Conservation (phyloP, 805 yeast genomes). For the Dipodascus albidus region DNA sequence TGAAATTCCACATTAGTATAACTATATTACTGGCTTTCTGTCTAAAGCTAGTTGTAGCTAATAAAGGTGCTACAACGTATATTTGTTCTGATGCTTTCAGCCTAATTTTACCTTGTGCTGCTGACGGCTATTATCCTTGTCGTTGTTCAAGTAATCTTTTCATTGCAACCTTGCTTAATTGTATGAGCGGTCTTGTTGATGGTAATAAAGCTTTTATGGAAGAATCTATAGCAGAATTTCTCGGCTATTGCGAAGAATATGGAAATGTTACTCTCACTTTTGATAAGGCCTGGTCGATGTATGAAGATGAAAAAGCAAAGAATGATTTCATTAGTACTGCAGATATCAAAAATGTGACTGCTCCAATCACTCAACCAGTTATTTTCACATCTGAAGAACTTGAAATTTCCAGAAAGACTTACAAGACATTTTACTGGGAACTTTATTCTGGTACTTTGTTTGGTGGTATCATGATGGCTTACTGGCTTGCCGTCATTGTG, state of each 20-base stretch:
- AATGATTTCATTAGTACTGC: background rate
- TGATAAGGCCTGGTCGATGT: background rate
- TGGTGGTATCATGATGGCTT: conserved; percentile 2
- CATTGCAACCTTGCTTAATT: background rate
- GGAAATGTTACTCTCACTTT: background rate
- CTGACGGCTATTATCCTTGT: background rate
- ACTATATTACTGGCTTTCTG: background rate
- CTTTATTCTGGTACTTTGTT: background rate
- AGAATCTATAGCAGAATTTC: background rate
- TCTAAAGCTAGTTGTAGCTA: background rate
- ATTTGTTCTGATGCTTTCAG: background rate
- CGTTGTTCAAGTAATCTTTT: background rate
- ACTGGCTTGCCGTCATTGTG: background rate
- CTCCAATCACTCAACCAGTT: background rate
- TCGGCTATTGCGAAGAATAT: background rate
- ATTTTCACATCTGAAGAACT: background rate
- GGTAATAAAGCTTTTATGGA: background rate
- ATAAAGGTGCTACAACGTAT: background rate
- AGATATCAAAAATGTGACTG: background rate
- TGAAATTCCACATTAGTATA: background rate
- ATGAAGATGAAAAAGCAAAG: background rate
- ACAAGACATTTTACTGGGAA: background rate
- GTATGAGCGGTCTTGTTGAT: background rate
- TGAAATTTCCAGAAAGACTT: background rate
- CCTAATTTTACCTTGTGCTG: background rate